Base-by-base conservation (phyloP, 2,329 filamentous ascomycete genomes). In the Tolypocladium amazonense region DNA sequence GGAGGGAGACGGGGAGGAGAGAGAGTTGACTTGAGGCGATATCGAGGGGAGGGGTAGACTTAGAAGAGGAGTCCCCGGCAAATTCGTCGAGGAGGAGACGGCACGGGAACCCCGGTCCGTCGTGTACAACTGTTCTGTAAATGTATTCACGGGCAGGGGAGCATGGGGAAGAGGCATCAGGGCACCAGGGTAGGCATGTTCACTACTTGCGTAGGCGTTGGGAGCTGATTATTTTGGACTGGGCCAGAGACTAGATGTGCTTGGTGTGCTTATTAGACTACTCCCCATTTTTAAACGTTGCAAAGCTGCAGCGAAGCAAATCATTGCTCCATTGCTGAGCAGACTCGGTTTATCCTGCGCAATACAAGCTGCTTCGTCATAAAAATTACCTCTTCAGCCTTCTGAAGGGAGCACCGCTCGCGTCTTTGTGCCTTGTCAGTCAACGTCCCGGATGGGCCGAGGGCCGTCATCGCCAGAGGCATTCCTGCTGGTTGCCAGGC, bases 321-420 rank as follows among this genome's bases (percentile, higher is more conserved):
- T 58, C n/a, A 33, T 54, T 25, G 37, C 38, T 11, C 37, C 37
- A 18, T 20, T 43, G 43, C 55, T 33, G 52, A 35, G 39, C 43
- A 57, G 41, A 57, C 39, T 53, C 56, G 18, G 35, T 38, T 33
- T 61, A 61, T 61, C 57, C 60, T 61, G 60, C 47, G 60, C 55
- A 55, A 25, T 57, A 56, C 54, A 57, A 58, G 11, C 41, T 60
- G 45, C 52, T 62, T 38, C 37, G 38, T 35, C 41, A 39, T 52
- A 60, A 60, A 15, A 45, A 57, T 55, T 35, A 20, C 5, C 14
- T 39, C 7, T 27, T 25, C 18, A 47, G n/a, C 47, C 41, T 30
- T 38, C 37, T 18, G n/a, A 20, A 52, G n/a, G 25, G 23, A 23
- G 37, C 20, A 12, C 30, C 12, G 50, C 20, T 54, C n/a, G 47